These are phyloP conservation scores for Sphaerosporella brunnea DNA, from an alignment of 495 filamentous ascomycete species.

Conservation along the genomic window DNA sequence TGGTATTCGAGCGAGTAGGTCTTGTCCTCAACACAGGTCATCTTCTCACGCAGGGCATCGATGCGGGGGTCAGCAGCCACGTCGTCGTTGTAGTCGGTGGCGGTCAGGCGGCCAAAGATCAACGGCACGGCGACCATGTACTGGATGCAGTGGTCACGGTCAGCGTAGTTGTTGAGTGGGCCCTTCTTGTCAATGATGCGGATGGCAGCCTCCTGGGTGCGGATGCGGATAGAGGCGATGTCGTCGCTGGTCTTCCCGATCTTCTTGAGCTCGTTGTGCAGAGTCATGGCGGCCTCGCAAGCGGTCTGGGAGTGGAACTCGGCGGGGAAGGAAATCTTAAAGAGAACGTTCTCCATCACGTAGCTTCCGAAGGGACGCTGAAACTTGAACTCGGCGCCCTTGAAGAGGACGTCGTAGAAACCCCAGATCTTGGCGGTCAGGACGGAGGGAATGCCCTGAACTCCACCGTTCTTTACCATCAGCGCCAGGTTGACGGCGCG, in stretches of 20 bases:
- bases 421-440: constrained; percentile 89
- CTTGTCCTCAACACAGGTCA: constrained; percentile 87
- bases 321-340: constrained; percentile 80
- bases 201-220: constrained; percentile 94
- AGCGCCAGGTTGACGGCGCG: constrained; percentile 85
- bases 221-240: constrained; percentile 80
- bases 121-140: constrained; percentile 98
- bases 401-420: constrained; percentile 96
- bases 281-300: constrained; percentile 78
- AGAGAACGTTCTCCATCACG: constrained; percentile 99
- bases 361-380: constrained; percentile 93
- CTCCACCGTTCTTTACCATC: constrained; percentile 83
- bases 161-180: constrained; percentile 97
- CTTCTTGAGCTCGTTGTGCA: constrained; percentile 62
- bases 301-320: constrained; percentile 99
- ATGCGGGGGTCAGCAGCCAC: constrained; percentile 79
- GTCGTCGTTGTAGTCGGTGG: constrained; percentile 81
- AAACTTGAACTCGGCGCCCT: constrained; percentile 87
- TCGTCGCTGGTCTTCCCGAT: constrained; percentile 85
- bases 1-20: constrained; percentile 92
- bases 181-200: constrained; percentile 99
- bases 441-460: constrained; percentile 67
- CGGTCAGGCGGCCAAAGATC: constrained; percentile 76
- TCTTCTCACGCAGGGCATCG: constrained; percentile 75
- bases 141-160: constrained; percentile 97